A percentile compares a stretch with the other conserved stretches of the same genome.
These are phyloP conservation scores for Paramecium bursaria DNA, from an alignment of 73 alveolate genomes.

Conservation along the genomic window DNA sequence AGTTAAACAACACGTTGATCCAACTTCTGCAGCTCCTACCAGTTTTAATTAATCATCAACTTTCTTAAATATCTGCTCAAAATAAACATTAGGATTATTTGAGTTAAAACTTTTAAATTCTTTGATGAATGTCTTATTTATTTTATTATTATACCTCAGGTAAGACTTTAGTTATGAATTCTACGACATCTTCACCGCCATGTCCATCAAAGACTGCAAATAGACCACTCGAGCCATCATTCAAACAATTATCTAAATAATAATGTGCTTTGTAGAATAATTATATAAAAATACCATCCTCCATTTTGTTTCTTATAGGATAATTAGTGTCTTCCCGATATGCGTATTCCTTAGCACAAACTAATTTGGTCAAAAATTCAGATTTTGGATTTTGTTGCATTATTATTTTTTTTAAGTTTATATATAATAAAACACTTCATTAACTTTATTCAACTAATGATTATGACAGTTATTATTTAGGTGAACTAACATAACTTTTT, in stretches of 20 bases:
- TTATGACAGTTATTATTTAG: too few species aligned
- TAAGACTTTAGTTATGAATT: conserved; percentile 79
- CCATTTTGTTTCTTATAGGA: conserved; percentile 90
- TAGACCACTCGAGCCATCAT: conserved; percentile 83
- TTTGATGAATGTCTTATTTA: conserved; percentile 41
- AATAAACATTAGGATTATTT: conserved; percentile 65
- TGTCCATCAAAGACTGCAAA: conserved; percentile 98
- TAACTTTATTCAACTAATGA: too few species aligned
- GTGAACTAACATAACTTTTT: too few species aligned
- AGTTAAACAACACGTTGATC: conserved; percentile 93
- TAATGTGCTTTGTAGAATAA: conserved; percentile 62
- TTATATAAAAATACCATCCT: conserved; percentile 82
- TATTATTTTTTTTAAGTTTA: too few species aligned
- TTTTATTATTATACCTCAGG: conserved; percentile 74
- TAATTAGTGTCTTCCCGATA: conserved; percentile 90
- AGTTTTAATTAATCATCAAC: conserved; percentile 80
- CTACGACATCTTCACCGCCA: conserved; percentile 95
- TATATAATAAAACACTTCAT: too few species aligned
- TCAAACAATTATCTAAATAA: conserved; percentile 77
- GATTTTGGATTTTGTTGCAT: too few species aligned
- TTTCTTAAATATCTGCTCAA: conserved; percentile 73
- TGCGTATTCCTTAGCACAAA: conserved; percentile 67
- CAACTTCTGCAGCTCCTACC: conserved; percentile 85
- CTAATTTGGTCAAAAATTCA: conserved; percentile 30
- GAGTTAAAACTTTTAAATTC: conserved; percentile 63